Conservation (phyloP, 2,329 filamentous ascomycete genomes). For the Drechslerella dactyloides region DNA sequence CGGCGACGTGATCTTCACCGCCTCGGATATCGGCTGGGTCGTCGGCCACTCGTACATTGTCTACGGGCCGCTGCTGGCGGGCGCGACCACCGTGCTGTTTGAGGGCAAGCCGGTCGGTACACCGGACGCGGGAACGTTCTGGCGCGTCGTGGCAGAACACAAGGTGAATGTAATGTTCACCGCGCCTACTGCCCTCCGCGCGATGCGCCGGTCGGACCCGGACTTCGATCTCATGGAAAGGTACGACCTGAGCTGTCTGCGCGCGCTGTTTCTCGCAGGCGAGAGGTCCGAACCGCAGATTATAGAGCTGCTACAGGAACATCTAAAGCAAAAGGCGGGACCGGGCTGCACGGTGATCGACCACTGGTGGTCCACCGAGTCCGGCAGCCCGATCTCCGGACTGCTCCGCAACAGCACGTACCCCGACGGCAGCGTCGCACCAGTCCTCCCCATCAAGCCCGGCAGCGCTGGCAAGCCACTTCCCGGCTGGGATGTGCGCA, state of each 20-base stretch:
- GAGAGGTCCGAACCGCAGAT: slow-evolving; percentile 89
- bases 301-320: slow-evolving; percentile 76
- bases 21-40: slow-evolving; percentile 91
- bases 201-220: slow-evolving; percentile 84
- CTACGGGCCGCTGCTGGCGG: slow-evolving; percentile 85
- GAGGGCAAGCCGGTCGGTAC: slow-evolving; percentile 95
- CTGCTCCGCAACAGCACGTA: slow-evolving; percentile 23
- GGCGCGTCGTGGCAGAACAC: slow-evolving; percentile 84
- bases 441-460: slow-evolving; percentile 73
- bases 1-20: slow-evolving; percentile 80
- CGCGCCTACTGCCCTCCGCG: slow-evolving; percentile 83
- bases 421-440: slow-evolving; percentile 60
- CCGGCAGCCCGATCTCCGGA: slow-evolving; percentile 72
- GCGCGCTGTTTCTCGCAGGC: slow-evolving; percentile 82
- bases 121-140: slow-evolving; percentile 84
- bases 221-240: slow-evolving; percentile 71
- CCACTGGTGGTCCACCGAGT: slow-evolving; percentile 78
- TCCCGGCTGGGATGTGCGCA: slow-evolving; percentile 85
- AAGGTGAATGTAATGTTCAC: slow-evolving; percentile 84
- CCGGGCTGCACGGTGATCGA: slow-evolving; percentile 69
- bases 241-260: slow-evolving; percentile 74
- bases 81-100: slow-evolving; percentile 84
- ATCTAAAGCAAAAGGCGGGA: slow-evolving; percentile 62
- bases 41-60: slow-evolving; percentile 87
- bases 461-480: slow-evolving; percentile 89